A percentile compares a stretch with the other conserved stretches of the same genome.
phyloP scores from a whole-genome alignment of 2,329 filamentous ascomycete species.

The Nothomitra cinnamomea region DNA sequence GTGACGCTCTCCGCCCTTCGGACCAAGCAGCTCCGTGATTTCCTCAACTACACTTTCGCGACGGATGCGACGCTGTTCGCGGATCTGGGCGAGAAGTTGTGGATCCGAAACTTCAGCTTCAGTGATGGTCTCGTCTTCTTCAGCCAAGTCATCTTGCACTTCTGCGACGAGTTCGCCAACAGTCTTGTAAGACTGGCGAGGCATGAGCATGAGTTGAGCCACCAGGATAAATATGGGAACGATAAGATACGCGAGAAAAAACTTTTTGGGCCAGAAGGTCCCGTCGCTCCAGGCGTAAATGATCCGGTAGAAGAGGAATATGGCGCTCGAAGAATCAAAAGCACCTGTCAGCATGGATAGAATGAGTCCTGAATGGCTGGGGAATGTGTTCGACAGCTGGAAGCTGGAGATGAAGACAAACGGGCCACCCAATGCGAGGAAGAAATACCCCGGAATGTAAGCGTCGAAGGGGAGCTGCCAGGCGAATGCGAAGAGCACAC shows the following conservation, averaged over 20 bases:
- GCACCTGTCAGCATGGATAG: slow-evolving; percentile 64
- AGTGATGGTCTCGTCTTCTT: slow-evolving; percentile 20
- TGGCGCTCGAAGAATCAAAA: slow-evolving; percentile 65
- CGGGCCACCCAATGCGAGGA: slow-evolving; percentile 61
- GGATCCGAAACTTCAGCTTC: slow-evolving; percentile 31
- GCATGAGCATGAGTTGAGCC: slow-evolving; percentile 55
- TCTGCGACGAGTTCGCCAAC: slow-evolving; percentile 67
- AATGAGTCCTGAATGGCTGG: slow-evolving; percentile 59
- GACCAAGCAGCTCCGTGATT: slow-evolving; percentile 57
- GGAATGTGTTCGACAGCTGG: slow-evolving; percentile 73
- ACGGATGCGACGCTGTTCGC: slow-evolving; percentile 38
- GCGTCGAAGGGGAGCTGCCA: slow-evolving; percentile 51
- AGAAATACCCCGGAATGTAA: slow-evolving; percentile 55
- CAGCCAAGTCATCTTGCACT: slow-evolving; percentile 34
- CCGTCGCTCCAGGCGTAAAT: slow-evolving; percentile 43
- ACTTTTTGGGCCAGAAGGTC: slow-evolving; percentile 43
- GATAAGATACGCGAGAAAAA: slow-evolving; percentile 56
- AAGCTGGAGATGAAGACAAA: slow-evolving; percentile 74
- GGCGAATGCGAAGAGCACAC: slow-evolving; percentile 55
- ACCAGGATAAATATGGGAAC: slow-evolving; percentile 51
- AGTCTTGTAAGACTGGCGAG: slow-evolving; percentile 63
- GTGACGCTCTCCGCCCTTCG: slow-evolving; percentile 44
- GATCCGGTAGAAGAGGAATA: slow-evolving; percentile 60
- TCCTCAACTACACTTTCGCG: slow-evolving; percentile 49
- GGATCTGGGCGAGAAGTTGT: slow-evolving; percentile 28